Evolutionary conservation across 495 filamentous ascomycete genomes (phyloP).

Genomic region (Penicillium pulvis): DNA sequence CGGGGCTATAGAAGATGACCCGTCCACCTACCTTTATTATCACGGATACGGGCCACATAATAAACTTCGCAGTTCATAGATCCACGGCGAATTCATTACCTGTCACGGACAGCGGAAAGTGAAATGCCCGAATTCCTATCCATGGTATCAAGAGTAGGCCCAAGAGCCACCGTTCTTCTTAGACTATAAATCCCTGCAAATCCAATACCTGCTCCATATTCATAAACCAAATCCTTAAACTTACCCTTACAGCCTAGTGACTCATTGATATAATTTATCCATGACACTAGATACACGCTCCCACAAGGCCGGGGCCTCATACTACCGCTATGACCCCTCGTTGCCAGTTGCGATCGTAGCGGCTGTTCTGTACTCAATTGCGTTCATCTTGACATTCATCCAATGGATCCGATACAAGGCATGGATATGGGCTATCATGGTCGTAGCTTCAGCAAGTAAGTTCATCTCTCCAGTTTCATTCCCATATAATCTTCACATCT

Average conservation of each 20-base stretch:
- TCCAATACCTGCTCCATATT: neutral
- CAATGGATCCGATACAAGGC: slow-evolving; percentile 44
- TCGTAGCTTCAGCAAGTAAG: slow-evolving; percentile 47
- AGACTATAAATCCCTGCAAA: neutral
- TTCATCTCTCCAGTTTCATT: neutral
- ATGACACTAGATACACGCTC: slow-evolving; percentile 1
- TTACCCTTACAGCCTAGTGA: neutral
- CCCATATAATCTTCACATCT: neutral
- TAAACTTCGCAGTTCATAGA: neutral
- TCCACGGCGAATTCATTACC: neutral
- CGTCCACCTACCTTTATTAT: too few species aligned
- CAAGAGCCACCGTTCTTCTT: neutral
- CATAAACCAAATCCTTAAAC: too few species aligned
- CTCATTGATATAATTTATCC: neutral
- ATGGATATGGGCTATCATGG: slow-evolving; percentile 50
- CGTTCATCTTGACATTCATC: slow-evolving; percentile 36
- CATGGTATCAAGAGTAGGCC: neutral
- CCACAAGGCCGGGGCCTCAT: slow-evolving; percentile 1
- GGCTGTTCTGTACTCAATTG: slow-evolving; percentile 46
- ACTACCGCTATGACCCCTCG: slow-evolving; percentile 54
- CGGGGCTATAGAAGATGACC: neutral
- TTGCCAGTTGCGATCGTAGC: slow-evolving; percentile 51
- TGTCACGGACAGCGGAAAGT: neutral
- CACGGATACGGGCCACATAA: neutral
- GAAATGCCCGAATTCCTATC: neutral